Evolutionary conservation across 192 early-diverging fungal genomes (phyloP), one percentile per base, ranked within the genome.

Genomic region (Backusella tuberculispora): DNA sequence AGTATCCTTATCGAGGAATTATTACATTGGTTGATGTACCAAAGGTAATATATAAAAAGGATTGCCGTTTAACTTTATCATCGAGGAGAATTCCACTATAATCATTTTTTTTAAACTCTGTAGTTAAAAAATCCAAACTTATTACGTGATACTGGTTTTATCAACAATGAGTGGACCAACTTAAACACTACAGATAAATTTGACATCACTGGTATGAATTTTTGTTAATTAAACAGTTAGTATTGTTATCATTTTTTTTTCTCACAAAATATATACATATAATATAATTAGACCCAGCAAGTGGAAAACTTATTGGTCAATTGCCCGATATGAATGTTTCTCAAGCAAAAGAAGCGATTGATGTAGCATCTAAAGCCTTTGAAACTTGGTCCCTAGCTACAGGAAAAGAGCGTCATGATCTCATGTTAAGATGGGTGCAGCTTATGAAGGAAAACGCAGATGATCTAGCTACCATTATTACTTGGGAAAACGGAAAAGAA

Each of bases 401-500:
- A 1, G 90, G 85, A 4, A 90, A 85, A 66, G 85, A 83, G 72
- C 72, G 93, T 29, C 82, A 90, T 42, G 79, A 66, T 67, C 65
- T 91, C 5, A 71, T 95, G 76, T 81, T 86, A 87, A 85, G 53
- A 93, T 88, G 89, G 78, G 83, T 69, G 83, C 89, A 13, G 80
- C 89, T 14, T 87, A 56, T 95, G 0, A 56, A 88, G 8, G 88
- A 84, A 40, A 88, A 94, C 71, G 81, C 86, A 66, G 84, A 92
- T 13, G 95, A 96, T 68, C 77, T 96, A 60, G 96, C 90, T 6
- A 88, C 82, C 41, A 91, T 96, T 65, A 80, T 94, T 74, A 94
- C 95, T n/a, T 81, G 90, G 75, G 96, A 97, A 76, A 87, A 92
- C 73, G 96, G 96, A 19, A 97, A 96, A 72, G 66, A 88, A 13